Evolutionary conservation across 1,284 basidiomycete genomes (phyloP).

Genomic region (Rhodotorula sp.): DNA sequence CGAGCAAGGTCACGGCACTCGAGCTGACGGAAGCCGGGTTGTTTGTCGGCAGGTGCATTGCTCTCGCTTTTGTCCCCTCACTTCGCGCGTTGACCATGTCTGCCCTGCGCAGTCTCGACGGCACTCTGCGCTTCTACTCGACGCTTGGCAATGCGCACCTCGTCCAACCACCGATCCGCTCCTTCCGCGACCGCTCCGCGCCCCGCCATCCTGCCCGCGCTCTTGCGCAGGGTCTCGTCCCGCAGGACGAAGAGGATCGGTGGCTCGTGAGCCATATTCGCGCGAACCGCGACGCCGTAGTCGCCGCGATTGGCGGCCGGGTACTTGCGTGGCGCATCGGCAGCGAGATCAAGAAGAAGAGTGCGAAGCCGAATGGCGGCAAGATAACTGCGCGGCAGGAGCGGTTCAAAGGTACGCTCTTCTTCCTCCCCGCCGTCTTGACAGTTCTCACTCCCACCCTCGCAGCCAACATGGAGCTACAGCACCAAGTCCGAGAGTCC

Average conservation of each 20-base stretch:
- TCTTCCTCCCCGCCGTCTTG: too few relatives aligned
- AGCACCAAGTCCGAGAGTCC: constrained; percentile 42
- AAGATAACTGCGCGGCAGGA: constrained; percentile 28
- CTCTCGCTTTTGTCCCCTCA: neutral
- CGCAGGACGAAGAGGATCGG: constrained; percentile 41
- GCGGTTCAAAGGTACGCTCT: constrained; percentile 29
- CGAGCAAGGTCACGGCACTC: constrained; percentile 40
- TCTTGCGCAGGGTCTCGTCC: constrained; percentile 37
- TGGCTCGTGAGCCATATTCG: constrained; percentile 41
- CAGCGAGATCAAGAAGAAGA: constrained; percentile 34
- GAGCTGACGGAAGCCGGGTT: constrained; percentile 34
- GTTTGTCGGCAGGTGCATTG: constrained; percentile 41
- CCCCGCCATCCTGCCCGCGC: constrained; percentile 39
- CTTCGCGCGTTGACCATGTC: neutral
- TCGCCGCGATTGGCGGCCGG: constrained; percentile 40
- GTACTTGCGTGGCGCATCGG: constrained; percentile 41
- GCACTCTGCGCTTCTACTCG: constrained; percentile 41
- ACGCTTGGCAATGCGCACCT: constrained; percentile 20
- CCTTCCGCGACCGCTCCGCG: constrained; percentile 43
- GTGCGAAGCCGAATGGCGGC: neutral
- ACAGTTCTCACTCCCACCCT: neutral
- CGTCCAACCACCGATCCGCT: constrained; percentile 29
- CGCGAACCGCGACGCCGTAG: constrained; percentile 37
- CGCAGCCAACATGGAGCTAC: constrained; percentile 42
- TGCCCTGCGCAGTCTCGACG: constrained; percentile 33